Evolutionary conservation across 345 rosid species (phyloP), one percentile per base, ranked within the genome.

Genomic region (Gossypium longicalyx): DNA sequence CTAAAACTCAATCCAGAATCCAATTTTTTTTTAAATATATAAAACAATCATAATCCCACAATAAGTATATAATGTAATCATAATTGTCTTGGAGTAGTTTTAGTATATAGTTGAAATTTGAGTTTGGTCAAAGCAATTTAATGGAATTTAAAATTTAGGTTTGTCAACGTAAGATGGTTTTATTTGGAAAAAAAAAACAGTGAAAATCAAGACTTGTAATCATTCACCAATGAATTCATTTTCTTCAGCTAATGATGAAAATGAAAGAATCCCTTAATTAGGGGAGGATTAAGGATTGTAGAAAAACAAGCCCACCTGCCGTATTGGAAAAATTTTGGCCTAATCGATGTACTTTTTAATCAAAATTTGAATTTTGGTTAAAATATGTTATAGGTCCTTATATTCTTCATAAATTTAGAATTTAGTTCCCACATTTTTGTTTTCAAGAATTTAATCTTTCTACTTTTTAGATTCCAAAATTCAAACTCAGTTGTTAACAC

Each of bases 401-500:
- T 34, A 34, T 34, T 34, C 0, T 34, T 34, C 1, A 34, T 34
- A 34, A 34, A 34, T 34, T 34, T 34, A 34, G 0, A 34, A 34
- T 34, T 34, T 34, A 34, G 7, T 5, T 34, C 0, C 7, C 0
- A 5, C 0, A 34, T 7, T 4, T 34, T 34, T 34, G 7, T 34
- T 34, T 34, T 1, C 1, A 34, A 0, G 7, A 34, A 34, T 34
- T 34, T 34, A 34, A 1, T 34, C 0, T 5, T 0, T 34, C 41
- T 34, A 5, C 0, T 34, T 34, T 34, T 1, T 34, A 34, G 7
- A 34, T 5, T 0, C 0, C 1, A 5, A 34, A 5, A 34, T 5
- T 34, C 1, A 34, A 34, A 34, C 7, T 5, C 1, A 34, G 4
- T 34, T 34, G 41, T 5, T 34, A 34, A 34, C 0, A 0, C 0